Conservation (phyloP, 495 filamentous ascomycete genomes). For the Neurospora sp. region DNA sequence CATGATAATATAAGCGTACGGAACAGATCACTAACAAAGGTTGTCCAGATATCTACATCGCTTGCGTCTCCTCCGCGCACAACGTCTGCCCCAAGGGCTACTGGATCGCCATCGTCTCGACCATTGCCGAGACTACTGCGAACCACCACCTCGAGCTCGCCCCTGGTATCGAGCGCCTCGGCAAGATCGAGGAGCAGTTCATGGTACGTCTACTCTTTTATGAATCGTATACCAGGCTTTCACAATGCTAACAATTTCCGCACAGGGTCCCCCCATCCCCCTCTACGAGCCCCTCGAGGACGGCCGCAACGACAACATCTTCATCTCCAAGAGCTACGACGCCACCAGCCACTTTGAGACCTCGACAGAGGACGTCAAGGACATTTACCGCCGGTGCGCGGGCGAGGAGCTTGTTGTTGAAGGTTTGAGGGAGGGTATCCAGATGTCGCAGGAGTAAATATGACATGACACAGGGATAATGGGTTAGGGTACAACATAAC, state of each 20-base stretch:
- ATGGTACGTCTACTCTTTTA: conserved; percentile 44
- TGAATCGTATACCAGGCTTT: background rate
- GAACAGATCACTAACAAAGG: background rate
- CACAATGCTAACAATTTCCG: conserved; percentile 7
- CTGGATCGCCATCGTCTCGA: conserved; percentile 97
- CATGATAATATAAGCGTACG: no score
- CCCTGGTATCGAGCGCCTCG: conserved; percentile 87
- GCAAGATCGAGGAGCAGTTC: conserved; percentile 93
- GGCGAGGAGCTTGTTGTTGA: conserved; percentile 76
- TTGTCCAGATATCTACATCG: conserved; percentile 85
- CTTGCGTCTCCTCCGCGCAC: conserved; percentile 88
- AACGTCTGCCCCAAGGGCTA: conserved; percentile 99
- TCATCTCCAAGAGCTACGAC: conserved; percentile 97
- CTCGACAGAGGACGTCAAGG: conserved; percentile 77
- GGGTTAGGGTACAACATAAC: no score
- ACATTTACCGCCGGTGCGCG: conserved; percentile 81
- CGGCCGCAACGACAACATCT: conserved; percentile 83
- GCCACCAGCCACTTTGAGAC: conserved; percentile 97
- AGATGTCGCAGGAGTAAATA: conserved; percentile 40
- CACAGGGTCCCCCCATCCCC: conserved; percentile 66
- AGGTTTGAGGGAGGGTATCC: conserved; percentile 45
- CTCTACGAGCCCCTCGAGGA: conserved; percentile 87
- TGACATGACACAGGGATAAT: no score
- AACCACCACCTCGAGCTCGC: conserved; percentile 96
- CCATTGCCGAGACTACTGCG: conserved; percentile 80